Evolutionary conservation across 495 filamentous ascomycete species (phyloP), one percentile per base, ranked within the genome.

Genomic region (Penicillium cataractarum): DNA sequence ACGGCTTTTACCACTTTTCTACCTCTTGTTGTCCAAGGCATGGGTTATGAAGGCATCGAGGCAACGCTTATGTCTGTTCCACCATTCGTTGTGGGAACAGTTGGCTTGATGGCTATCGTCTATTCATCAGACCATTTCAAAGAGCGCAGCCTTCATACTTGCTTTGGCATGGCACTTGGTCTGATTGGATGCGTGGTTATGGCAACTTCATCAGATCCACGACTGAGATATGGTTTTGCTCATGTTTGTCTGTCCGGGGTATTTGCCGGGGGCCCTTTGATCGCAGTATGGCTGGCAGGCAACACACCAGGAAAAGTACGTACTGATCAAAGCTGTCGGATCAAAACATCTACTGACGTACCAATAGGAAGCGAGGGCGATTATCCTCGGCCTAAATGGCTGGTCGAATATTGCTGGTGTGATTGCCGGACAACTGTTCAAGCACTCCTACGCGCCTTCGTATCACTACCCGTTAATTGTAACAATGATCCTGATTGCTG

Each of bases 1-100:
- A 57, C 15, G n/a, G 55, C 55, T 26, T 57, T 57, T 42, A 57
- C 55, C 9, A 57, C 55, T 5, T 57, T 57, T n/a, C 35, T 42
- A 35, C 35, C 55, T 12, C 55, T 57, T 26, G 22, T 57, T 26
- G 40, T 57, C 17, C 13, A 57, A n/a, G 51, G 51, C 3, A 54
- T 54, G 51, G 51, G 51, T 10, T 54, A 54, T 8, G 4, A 35
- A 1, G 51, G 51, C 6, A 54, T 54, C 27, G 6, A 31, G 9
- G 51, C 51, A 0, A 54, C 51, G n/a, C n/a, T 54, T 8, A 54
- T 54, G 51, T 32, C 27, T 29, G 51, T 54, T 31, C 13, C 51
- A 35, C 51, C 51, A 35, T 54, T 54, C n/a, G 29, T 54, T 31
- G 51, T 32, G 6, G 51, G 51, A 21, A 35, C 51, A 0, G 51